These are phyloP conservation scores for Malbranchea zuffiana DNA, from an alignment of 2,329 filamentous ascomycete genomes.

Conservation along the genomic window DNA sequence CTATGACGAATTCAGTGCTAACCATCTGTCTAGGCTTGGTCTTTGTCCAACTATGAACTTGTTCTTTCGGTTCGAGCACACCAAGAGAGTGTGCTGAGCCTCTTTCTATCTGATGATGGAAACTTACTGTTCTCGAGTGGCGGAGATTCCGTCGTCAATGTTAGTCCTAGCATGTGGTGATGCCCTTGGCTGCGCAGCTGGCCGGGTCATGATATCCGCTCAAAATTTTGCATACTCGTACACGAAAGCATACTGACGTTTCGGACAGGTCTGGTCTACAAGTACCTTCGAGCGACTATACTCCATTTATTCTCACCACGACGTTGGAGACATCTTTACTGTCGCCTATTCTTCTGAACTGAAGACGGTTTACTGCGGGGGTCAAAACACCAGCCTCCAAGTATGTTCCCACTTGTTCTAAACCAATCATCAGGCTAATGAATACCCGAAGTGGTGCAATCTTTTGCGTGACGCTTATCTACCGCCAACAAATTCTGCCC, in stretches of 20 bases:
- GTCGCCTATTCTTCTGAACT: constrained; percentile 74
- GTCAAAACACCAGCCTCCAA: constrained; percentile 88
- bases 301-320: constrained; percentile 85
- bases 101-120: constrained; percentile 66
- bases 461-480: constrained; percentile 56
- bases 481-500: constrained; percentile 52
- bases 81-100: constrained; percentile 76
- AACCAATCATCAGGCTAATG: constrained; percentile 10
- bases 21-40: constrained; percentile 52
- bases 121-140: constrained; percentile 80
- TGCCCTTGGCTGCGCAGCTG: not conserved
- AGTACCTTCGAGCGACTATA: constrained; percentile 64
- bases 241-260: not conserved
- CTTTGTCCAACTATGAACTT: constrained; percentile 74
- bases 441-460: constrained; percentile 56
- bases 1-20: constrained; percentile 11
- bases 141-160: constrained; percentile 86
- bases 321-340: constrained; percentile 92
- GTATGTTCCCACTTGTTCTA: constrained; percentile 22
- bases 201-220: not conserved
- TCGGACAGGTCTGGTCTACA: constrained; percentile 62
- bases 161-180: constrained; percentile 22
- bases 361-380: constrained; percentile 79
- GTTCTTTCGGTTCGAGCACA: constrained; percentile 74
- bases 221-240: not conserved